These are phyloP conservation scores for Acephala macrosclerotiorum DNA, from an alignment of 2,329 filamentous ascomycete species.

Conservation along the genomic window DNA sequence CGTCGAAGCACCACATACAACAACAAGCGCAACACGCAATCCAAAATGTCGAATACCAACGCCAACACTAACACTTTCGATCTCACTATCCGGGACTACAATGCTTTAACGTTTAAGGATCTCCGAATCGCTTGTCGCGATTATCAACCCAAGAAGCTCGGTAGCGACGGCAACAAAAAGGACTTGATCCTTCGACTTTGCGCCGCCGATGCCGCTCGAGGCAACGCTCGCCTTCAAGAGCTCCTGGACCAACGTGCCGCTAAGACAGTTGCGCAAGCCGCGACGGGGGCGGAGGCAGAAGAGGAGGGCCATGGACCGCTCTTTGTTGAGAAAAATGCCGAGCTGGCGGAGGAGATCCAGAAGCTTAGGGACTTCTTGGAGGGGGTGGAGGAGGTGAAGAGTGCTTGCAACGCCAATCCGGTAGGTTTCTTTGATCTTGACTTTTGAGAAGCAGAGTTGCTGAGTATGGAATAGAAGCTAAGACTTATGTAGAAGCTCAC, in stretches of 20 bases:
- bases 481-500: too few relatives aligned
- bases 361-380: background rate
- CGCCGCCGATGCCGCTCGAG: background rate
- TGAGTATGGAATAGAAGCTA: background rate
- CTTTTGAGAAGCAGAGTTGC: background rate
- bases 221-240: too few relatives aligned
- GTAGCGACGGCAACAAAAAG: background rate
- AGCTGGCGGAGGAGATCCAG: background rate
- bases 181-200: background rate
- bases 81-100: background rate
- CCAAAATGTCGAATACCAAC: too few relatives aligned
- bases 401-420: background rate
- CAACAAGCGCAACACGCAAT: too few relatives aligned
- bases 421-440: background rate
- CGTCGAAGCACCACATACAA: too few relatives aligned
- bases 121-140: background rate
- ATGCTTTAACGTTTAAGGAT: background rate
- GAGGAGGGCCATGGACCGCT: background rate
- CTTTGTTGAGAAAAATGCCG: background rate
- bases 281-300: background rate
- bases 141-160: background rate
- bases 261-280: background rate
- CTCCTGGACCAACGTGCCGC: too few relatives aligned
- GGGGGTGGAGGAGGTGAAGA: background rate
- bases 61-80: background rate